These are phyloP conservation scores for Macaranga tanarius DNA, from an alignment of 441 rosid species.

Conservation along the genomic window DNA sequence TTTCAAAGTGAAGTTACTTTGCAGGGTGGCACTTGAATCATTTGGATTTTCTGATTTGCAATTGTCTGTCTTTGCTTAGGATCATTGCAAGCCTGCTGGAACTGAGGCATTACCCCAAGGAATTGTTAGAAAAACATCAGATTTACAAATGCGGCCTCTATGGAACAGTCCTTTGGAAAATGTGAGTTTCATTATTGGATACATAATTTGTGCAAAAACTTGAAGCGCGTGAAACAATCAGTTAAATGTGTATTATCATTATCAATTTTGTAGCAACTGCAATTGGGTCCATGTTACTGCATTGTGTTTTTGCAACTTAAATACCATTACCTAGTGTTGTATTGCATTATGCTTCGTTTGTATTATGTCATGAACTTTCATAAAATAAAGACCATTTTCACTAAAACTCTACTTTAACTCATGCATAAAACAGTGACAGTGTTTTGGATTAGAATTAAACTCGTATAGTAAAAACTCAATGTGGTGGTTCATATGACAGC, in stretches of 20 bases:
- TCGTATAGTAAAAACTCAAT: background rate
- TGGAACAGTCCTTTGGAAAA: constrained; percentile 50
- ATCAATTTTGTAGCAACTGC: background rate
- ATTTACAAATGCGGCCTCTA: constrained; percentile 65
- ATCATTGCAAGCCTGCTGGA: constrained; percentile 47
- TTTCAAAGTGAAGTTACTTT: background rate
- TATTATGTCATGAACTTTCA: background rate
- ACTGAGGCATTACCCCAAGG: constrained; percentile 70
- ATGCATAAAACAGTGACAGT: background rate
- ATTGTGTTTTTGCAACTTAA: background rate
- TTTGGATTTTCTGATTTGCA: constrained; percentile 13
- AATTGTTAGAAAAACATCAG: constrained; percentile 56
- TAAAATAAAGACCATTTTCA: background rate
- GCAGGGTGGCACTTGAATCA: background rate
- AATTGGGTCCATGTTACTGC: background rate
- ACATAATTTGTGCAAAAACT: background rate
- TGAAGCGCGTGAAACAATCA: background rate
- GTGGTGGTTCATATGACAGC: background rate
- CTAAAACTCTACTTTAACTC: background rate
- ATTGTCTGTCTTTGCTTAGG: constrained; percentile 27
- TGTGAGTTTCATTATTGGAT: constrained; percentile 17
- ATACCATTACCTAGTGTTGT: background rate
- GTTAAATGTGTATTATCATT: background rate
- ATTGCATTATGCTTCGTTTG: background rate
- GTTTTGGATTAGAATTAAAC: background rate